Evolutionary conservation across 805 yeast genomes (phyloP), one percentile per base, ranked within the genome.

Genomic region (Candida sithepensis): DNA sequence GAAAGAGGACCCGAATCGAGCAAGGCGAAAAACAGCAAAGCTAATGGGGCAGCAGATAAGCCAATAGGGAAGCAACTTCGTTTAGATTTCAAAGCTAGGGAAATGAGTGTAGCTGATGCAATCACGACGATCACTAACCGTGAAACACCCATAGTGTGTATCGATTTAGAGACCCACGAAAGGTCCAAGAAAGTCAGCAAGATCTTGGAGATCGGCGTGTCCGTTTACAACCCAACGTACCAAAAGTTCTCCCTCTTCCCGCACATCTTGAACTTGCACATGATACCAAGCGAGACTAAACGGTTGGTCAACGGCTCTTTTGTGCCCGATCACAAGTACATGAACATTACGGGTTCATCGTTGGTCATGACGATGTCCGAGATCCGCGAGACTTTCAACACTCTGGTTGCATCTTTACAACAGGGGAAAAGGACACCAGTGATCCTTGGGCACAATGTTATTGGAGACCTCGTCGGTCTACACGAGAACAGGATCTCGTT

Each of bases 361-460:
- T 48, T 55, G 1, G 33, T 59, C 8, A 34, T 34, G 38, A 34
- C 19, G 8, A 16, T 13, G 9, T 16, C 20, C 4, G 21, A 34
- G 18, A 34, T 34, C 10, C 19, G 16, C 8, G 56, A 63, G 3
- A 23, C 53, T 1, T 38, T 44, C 22, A 23, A 20, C 3, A 53
- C 56, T 19, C 44, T 24, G 33, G 41, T 14, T 47, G 53, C 12
- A 50, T 55, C 22, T 44, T 44, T 22, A 50, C 45, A 18, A 22
- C 16, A 10, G 2, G 5, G n/a, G 3, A 38, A 38, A n/a, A 21
- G 14, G 4, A 12, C 14, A 14, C 8, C 14, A 4, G 47, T 54
- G 8, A 46, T 64, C 4, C 64, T 65, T 3, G 69, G 68, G n/a
- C 69, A 65, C 37, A 57, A 59, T 23, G 53, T 62, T 4, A 43